These are phyloP conservation scores for Coemansia sp. DNA, from an alignment of 192 early-diverging fungal species.

Conservation along the genomic window DNA sequence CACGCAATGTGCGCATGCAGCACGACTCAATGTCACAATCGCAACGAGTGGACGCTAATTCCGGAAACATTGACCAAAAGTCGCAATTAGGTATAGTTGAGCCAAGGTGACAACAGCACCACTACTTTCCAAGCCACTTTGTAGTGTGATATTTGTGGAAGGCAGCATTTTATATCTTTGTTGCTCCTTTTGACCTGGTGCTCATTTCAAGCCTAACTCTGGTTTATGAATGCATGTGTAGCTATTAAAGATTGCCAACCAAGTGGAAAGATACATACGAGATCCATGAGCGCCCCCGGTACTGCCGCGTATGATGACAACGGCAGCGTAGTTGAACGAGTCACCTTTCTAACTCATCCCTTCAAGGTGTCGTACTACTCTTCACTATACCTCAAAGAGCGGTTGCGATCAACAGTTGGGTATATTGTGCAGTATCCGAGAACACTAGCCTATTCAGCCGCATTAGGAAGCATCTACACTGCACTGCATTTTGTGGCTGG, in stretches of 20 bases:
- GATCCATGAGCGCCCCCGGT: neutral
- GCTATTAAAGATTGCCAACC: neutral
- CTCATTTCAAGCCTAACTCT: neutral
- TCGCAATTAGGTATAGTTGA: neutral
- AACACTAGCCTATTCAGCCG: constrained; percentile 38
- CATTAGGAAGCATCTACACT: constrained; percentile 32
- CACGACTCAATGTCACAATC: neutral
- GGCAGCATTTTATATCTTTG: neutral
- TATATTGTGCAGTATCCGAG: constrained; percentile 42
- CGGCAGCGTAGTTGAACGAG: constrained; percentile 7
- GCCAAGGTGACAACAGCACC: neutral
- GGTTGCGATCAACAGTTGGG: constrained; percentile 16
- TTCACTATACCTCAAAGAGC: constrained; percentile 32
- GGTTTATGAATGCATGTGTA: neutral
- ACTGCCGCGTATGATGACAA: neutral
- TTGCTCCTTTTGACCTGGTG: neutral
- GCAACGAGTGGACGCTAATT: neutral
- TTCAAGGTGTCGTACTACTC: constrained; percentile 55
- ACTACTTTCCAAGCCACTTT: neutral
- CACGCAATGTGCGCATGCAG: neutral
- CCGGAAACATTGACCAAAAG: neutral
- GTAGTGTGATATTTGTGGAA: neutral
- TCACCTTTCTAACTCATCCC: constrained; percentile 47
- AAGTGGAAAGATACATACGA: neutral
- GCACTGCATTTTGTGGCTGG: constrained; percentile 44